Evolutionary conservation across 2,329 filamentous ascomycete species (phyloP).

Genomic region (Fusarium camptoceras): DNA sequence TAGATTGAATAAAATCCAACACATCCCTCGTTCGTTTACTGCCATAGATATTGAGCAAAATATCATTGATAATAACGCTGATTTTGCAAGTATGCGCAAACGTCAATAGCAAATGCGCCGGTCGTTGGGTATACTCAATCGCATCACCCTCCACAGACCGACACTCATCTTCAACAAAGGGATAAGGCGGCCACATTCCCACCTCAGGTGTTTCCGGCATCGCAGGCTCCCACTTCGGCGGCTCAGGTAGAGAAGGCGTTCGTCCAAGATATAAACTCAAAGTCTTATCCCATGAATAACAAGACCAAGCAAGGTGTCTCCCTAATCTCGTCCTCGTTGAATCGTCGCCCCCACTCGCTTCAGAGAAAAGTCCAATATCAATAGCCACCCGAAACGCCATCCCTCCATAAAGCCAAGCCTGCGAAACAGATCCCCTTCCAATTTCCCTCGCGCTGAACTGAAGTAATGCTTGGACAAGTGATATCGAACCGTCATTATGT

Average conservation of each 20-base stretch:
- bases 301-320: slow-evolving; percentile 1
- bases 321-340: neutral
- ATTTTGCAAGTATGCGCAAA: slow-evolving; percentile 8
- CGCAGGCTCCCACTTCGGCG: neutral
- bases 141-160: neutral
- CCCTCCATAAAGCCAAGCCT: neutral
- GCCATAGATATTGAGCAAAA: neutral
- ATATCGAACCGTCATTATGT: neutral
- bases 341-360: rapidly evolving
- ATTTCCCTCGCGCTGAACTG: slow-evolving; percentile 2
- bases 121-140: neutral
- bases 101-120: neutral
- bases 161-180: neutral
- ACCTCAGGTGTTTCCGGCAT: neutral
- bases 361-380: neutral
- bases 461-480: neutral
- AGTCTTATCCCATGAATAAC: slow-evolving; percentile 1
- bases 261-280: neutral
- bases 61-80: neutral
- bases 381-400: slow-evolving; percentile 9
- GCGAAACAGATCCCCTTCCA: neutral
- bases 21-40: neutral
- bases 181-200: neutral
- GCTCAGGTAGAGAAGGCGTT: neutral
- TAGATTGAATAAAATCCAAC: neutral